These are phyloP conservation scores for Quercus lobata DNA, from an alignment of 331 rosid genomes.

Conservation along the genomic window DNA sequence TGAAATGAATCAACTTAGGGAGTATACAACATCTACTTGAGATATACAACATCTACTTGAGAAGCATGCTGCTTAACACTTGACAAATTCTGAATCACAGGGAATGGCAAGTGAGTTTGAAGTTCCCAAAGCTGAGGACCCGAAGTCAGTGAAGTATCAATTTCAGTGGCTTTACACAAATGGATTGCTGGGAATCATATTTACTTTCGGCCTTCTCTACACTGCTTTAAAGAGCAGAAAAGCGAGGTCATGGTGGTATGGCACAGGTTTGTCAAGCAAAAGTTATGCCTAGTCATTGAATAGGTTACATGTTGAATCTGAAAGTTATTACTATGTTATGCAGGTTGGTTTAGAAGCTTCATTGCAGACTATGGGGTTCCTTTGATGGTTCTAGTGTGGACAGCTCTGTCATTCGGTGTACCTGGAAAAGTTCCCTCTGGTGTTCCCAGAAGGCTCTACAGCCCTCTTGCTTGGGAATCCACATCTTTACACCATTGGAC, in stretches of 20 bases:
- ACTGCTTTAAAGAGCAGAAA: conserved; percentile 72
- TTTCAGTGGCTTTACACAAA: conserved; percentile 68
- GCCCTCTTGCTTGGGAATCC: conserved; percentile 82
- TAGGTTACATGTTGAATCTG: neutral
- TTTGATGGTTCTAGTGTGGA: conserved; percentile 73
- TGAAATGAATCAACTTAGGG: neutral
- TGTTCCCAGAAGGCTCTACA: conserved; percentile 70
- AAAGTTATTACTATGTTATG: neutral
- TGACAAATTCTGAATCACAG: conserved; percentile 22
- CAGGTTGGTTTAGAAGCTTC: conserved; percentile 49
- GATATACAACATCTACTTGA: neutral
- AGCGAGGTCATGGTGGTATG: conserved; percentile 83
- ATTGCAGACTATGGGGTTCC: conserved; percentile 58
- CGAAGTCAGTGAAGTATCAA: conserved; percentile 35
- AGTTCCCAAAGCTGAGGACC: conserved; percentile 50
- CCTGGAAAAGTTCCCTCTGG: conserved; percentile 60
- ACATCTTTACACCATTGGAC: conserved; percentile 72
- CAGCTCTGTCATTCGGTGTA: conserved; percentile 55
- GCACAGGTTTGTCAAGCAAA: conserved; percentile 57
- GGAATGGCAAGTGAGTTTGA: conserved; percentile 70
- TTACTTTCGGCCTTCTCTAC: conserved; percentile 65
- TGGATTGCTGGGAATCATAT: conserved; percentile 68
- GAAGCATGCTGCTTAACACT: neutral
- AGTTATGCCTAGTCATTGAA: neutral
- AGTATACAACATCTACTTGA: neutral